Evolutionary conservation across 2,329 filamentous ascomycete genomes (phyloP), one percentile per base, ranked within the genome.

Genomic region (Fusarium metavorans): DNA sequence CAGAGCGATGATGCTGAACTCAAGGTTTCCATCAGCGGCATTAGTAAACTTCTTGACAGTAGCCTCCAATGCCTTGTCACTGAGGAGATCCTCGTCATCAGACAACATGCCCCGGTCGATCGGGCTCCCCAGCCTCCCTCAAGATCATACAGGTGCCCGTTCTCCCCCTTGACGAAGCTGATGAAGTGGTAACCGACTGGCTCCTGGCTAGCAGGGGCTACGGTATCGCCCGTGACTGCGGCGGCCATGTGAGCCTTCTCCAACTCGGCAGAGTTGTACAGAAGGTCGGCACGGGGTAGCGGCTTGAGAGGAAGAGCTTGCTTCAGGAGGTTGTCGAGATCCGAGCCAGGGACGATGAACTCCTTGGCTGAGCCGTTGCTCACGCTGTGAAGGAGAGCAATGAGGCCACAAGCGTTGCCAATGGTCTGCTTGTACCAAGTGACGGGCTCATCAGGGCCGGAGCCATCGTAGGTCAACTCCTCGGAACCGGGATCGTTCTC

Each of bases 381-480:
- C 1, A 93, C 88, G 18, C 89, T 90, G 81, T 97, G 94, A 10
- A 97, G 82, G 6, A 97, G 85, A 0, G 91, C 94, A 78, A 95
- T 95, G 25, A 95, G 88, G 1, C 94, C 94, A 80, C 94, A 97
- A 1, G 94, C 93, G 80, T 97, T 92, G 67, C 91, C 89, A 77
- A 97, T 97, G 0, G 93, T 97, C 82, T 97, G 94, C 79, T 92
- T 92, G 84, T 95, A 97, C 94, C 94, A 97, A 20, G 94, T 85
- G 1, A 95, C 90, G 8, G 93, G 89, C 76, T 95, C 93, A 0
- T 83, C 80, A 6, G 78, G 76, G 2, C 82, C 83, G 9, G 74
- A 72, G 25, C 80, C 79, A 37, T 79, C 67, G 72, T 85, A 85
- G 1, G 80, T 81, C 34, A 81, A 39, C 11, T 78, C 73, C 6